Base-by-base conservation (phyloP, 305 asterid genomes). In the Coffea humblotiana region DNA sequence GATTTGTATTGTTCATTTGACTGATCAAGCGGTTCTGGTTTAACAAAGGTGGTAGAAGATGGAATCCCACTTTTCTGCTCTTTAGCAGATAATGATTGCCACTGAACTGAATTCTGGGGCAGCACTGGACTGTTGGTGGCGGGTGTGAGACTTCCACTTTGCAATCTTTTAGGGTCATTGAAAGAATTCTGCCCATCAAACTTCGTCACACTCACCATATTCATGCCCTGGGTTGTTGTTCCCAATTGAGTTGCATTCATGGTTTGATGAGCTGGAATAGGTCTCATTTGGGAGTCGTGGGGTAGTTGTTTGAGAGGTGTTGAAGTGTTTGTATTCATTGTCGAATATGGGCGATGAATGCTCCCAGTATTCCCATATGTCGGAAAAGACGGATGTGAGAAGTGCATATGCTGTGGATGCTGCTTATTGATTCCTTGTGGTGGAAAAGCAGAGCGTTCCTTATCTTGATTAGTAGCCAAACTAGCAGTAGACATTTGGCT, bases 231-330 rank as follows among this genome's bases (percentile, higher is more conserved):
- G 76, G 91, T 75, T 63, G 88, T 79, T 32, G 88, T 81, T 79
- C 89, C 95, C 82, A 85, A 37, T 78, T 89, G 94, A 84, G 83
- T 86, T 72, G 86, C 78, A 81, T 85, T 71, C 71, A 89, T 82
- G 81, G 83, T 90, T 74, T 86, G 95, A 85, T 90, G 95, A 74
- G 87, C 86, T 76, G 93, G 81, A 82, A 86, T 82, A 84, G 84
- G 96, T 90, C 93, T 90, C 88, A 85, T 90, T 82, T 91, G 98
- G 69, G 91, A 83, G 81, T 93, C 95, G 75, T 87, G 92, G 72
- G 86, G 75, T 63, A 82, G 93, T 64, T 89, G 87, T 78, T 90
- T 92, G 51, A 90, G 72, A 82, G 99, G 61, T 70, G 90, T 77
- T 37, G 96, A 82, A 74, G 89, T 69, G 80, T 72, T 74, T 32